Evolutionary conservation across 2,329 filamentous ascomycete genomes (phyloP).

Genomic region (Cryphonectria parasitica): DNA sequence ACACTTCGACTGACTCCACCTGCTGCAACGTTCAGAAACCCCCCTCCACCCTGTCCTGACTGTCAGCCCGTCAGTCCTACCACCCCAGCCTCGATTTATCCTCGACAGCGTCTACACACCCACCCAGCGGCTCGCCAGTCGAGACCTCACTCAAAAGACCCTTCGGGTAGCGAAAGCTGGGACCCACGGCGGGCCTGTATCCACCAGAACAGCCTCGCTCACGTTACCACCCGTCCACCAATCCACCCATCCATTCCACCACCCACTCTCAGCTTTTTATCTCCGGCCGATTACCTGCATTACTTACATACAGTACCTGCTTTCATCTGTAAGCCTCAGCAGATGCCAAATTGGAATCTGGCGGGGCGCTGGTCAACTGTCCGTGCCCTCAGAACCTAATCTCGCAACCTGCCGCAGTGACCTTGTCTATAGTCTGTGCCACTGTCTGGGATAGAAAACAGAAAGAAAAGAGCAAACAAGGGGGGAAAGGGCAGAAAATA

Average conservation of each 20-base stretch:
- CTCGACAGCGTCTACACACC: slow-evolving; percentile 5
- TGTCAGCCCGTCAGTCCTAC: slow-evolving; percentile 3
- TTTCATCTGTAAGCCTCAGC: background rate
- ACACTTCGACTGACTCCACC: background rate
- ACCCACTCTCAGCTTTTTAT: slow-evolving; percentile 9
- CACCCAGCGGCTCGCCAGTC: background rate
- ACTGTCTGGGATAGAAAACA: background rate
- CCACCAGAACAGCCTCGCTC: slow-evolving; percentile 11
- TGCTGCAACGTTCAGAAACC: background rate
- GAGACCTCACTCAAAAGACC: background rate
- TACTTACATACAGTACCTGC: background rate
- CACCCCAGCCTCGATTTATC: slow-evolving; percentile 1
- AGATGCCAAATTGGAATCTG: background rate
- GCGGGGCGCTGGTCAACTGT: background rate
- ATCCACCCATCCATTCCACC: background rate
- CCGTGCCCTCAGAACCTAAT: slow-evolving; percentile 13
- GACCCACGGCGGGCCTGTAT: slow-evolving; percentile 6
- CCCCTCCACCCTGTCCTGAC: background rate
- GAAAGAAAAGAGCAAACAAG: background rate
- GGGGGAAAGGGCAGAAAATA: background rate
- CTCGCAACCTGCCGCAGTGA: slow-evolving; percentile 8
- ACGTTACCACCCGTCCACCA: background rate
- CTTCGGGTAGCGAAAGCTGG: slow-evolving; percentile 11
- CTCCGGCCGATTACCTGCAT: slow-evolving; percentile 18
- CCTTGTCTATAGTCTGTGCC: background rate